These are phyloP conservation scores for Fusarium sororula DNA, from an alignment of 2,329 filamentous ascomycete species.

Conservation along the genomic window DNA sequence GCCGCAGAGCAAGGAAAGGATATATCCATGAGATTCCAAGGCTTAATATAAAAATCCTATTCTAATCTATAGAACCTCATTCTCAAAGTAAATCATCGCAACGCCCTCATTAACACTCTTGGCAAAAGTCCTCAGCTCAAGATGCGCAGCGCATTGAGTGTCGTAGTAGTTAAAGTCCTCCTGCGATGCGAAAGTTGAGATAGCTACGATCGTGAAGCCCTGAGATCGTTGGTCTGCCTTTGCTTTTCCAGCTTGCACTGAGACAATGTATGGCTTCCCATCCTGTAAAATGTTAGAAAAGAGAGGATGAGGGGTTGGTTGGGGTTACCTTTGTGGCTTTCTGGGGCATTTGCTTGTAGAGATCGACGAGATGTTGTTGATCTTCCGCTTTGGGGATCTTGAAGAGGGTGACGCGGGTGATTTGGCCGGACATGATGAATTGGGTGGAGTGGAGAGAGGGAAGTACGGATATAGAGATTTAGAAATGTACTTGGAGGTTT, in stretches of 20 bases:
- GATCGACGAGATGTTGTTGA: slow-evolving; percentile 42
- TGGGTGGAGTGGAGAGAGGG: neutral
- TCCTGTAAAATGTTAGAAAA: slow-evolving; percentile 51
- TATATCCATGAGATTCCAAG: slow-evolving; percentile 47
- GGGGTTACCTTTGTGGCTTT: slow-evolving; percentile 45
- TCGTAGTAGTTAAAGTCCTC: slow-evolving; percentile 73
- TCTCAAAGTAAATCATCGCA: slow-evolving; percentile 64
- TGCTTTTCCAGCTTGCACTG: slow-evolving; percentile 58
- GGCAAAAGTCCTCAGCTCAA: slow-evolving; percentile 45
- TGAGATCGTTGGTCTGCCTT: slow-evolving; percentile 64
- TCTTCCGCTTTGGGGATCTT: slow-evolving; percentile 48
- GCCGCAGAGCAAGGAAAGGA: slow-evolving; percentile 38
- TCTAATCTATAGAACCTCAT: neutral
- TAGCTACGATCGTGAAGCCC: slow-evolving; percentile 66
- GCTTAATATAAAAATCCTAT: slow-evolving; percentile 35
- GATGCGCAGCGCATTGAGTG: slow-evolving; percentile 49
- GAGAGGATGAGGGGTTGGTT: fast-evolving
- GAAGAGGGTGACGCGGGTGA: slow-evolving; percentile 50
- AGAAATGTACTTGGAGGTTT: fast-evolving
- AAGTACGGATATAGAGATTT: neutral
- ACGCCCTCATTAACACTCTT: slow-evolving; percentile 47
- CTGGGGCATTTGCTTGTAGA: slow-evolving; percentile 46
- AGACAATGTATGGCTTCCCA: slow-evolving; percentile 68
- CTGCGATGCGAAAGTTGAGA: slow-evolving; percentile 63
- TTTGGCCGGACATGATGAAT: slow-evolving; percentile 19